Evolutionary conservation across 2,329 filamentous ascomycete genomes (phyloP).

Genomic region (Aspergillus sp.): DNA sequence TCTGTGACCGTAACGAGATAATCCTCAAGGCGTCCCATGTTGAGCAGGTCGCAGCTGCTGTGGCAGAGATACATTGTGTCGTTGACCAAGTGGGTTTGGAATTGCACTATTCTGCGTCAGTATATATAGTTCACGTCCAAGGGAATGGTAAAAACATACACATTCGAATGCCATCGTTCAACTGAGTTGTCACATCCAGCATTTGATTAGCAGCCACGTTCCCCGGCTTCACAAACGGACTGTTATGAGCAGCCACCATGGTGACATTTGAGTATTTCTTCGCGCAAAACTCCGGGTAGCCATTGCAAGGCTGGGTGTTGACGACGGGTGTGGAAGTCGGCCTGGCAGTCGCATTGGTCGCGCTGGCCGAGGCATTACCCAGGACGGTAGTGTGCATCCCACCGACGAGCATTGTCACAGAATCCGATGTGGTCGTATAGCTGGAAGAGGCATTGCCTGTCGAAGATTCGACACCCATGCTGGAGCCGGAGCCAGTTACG

Average conservation of each 20-base stretch:
- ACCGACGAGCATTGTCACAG: constrained; percentile 36
- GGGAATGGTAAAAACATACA: constrained; percentile 28
- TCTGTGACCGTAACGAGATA: constrained; percentile 62
- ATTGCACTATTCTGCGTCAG: constrained; percentile 44
- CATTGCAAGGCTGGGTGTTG: constrained; percentile 76
- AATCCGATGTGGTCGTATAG: constrained; percentile 30
- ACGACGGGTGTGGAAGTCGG: constrained; percentile 38
- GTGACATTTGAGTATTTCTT: constrained; percentile 78
- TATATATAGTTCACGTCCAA: neutral
- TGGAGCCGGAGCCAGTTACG: constrained; percentile 19
- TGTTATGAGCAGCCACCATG: constrained; percentile 71
- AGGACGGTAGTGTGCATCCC: constrained; percentile 38
- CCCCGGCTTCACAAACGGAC: constrained; percentile 63
- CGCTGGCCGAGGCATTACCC: constrained; percentile 42
- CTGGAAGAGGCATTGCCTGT: constrained; percentile 21
- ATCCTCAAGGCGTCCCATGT: constrained; percentile 68
- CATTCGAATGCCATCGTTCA: constrained; percentile 65
- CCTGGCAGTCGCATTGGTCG: constrained; percentile 43
- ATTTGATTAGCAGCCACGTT: constrained; percentile 72
- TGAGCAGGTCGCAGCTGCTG: constrained; percentile 71
- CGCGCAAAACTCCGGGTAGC: constrained; percentile 66
- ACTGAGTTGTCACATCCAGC: constrained; percentile 59
- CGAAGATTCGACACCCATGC: constrained; percentile 10
- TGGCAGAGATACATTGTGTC: constrained; percentile 71
- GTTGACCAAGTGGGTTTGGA: constrained; percentile 52